phyloP scores from a whole-genome alignment of 2,329 filamentous ascomycete species.

The Hypocrella siamensis region DNA sequence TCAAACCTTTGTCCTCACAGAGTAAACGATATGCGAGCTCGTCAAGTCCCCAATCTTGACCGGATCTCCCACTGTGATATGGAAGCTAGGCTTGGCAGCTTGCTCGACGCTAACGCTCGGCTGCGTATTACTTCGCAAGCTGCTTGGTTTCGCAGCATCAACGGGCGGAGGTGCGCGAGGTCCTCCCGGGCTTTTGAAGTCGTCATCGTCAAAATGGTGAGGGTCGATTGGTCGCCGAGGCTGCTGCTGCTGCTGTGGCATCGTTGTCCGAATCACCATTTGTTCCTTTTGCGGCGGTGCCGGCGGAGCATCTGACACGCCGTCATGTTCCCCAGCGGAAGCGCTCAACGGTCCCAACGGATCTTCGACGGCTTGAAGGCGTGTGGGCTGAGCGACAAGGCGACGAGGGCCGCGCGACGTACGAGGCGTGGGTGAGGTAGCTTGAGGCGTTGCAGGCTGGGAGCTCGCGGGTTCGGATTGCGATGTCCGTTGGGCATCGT shows the following conservation, averaged over 20 bases:
- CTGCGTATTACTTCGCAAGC: conserved; percentile 34
- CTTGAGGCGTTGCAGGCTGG: conserved; percentile 9
- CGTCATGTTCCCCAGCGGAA: conserved; percentile 29
- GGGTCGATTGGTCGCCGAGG: conserved; percentile 33
- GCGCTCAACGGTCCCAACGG: conserved; percentile 66
- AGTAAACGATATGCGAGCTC: conserved; percentile 95
- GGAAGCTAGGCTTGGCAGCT: conserved; percentile 80
- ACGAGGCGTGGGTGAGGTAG: conserved; percentile 17
- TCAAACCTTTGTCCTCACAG: conserved; percentile 78
- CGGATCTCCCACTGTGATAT: conserved; percentile 86
- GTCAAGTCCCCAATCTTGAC: conserved; percentile 96
- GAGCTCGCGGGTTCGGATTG: conserved; percentile 15
- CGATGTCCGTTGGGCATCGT: conserved; percentile 14
- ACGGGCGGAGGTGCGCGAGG: conserved; percentile 53
- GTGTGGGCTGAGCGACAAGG: conserved; percentile 59
- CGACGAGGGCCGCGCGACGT: conserved; percentile 39
- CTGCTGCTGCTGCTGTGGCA: conserved; percentile 28
- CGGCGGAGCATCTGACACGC: conserved; percentile 40
- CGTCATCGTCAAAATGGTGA: conserved; percentile 57
- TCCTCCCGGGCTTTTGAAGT: conserved; percentile 35
- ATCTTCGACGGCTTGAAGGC: conserved; percentile 62
- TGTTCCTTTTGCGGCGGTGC: conserved; percentile 54
- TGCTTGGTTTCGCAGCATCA: conserved; percentile 37
- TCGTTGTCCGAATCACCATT: conserved; percentile 42
- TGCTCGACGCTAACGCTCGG: conserved; percentile 87